These are phyloP conservation scores for Kokia cookei DNA, from an alignment of 441 rosid species.

Conservation along the genomic window DNA sequence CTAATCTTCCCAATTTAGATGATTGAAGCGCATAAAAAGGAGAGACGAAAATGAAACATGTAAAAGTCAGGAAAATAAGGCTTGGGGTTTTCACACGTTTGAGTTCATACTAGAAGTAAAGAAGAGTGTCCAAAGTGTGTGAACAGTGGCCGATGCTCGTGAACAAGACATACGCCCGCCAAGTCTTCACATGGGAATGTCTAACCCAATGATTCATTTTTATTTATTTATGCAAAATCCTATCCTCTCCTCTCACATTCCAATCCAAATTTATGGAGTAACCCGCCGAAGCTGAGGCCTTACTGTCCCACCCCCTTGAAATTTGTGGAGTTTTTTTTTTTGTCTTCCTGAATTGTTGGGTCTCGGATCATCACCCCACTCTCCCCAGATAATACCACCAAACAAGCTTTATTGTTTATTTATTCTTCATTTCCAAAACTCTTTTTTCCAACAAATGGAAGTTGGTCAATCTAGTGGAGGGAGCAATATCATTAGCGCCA, in stretches of 20 bases:
- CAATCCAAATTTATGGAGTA: not conserved
- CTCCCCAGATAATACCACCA: not conserved
- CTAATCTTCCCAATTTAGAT: not conserved
- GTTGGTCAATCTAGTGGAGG: not conserved
- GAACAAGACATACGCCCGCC: constrained; percentile 8
- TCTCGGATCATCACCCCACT: constrained; percentile 18
- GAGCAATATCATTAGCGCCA: not conserved
- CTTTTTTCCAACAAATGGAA: not conserved
- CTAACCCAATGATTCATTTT: not conserved
- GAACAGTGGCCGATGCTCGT: not conserved
- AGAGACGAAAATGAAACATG: too few relatives aligned
- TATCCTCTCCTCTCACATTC: not conserved
- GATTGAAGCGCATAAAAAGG: too few relatives aligned
- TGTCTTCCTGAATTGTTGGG: constrained; percentile 10
- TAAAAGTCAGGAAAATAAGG: too few relatives aligned
- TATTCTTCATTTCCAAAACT: not conserved
- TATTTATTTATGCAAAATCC: not conserved
- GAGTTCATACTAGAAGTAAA: not conserved
- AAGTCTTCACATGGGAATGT: constrained; percentile 24
- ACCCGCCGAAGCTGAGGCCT: not conserved
- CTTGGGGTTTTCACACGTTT: too few relatives aligned
- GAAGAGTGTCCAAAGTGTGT: not conserved
- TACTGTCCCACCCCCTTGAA: too few relatives aligned
- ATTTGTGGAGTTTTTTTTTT: too few relatives aligned
- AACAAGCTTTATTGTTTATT: not conserved